A percentile compares a stretch with the other conserved stretches of the same genome.
phyloP scores from a whole-genome alignment of 768 basidiomycete genomes.

The Termitomyces sp. region DNA sequence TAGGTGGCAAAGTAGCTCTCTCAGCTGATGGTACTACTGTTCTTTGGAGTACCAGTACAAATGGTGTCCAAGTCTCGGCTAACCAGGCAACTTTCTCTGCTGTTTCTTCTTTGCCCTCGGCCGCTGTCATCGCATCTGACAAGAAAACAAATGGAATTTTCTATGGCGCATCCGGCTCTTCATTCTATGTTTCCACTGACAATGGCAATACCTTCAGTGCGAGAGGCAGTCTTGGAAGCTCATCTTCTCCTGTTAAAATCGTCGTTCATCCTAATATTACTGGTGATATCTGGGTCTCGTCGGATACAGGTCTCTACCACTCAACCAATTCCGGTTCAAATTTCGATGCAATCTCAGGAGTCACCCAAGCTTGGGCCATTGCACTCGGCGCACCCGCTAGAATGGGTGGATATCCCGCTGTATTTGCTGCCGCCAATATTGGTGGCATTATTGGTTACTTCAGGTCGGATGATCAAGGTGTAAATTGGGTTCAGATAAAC shows the following conservation, averaged over 20 bases:
- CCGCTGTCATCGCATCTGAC: slow-evolving; percentile 56
- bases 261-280: slow-evolving; percentile 47
- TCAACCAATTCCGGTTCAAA: slow-evolving; percentile 45
- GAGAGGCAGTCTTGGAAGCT: slow-evolving; percentile 38
- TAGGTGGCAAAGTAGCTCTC: slow-evolving; percentile 36
- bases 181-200: slow-evolving; percentile 58
- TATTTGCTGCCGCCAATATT: slow-evolving; percentile 51
- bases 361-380: slow-evolving; percentile 50
- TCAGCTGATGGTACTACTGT: slow-evolving; percentile 53
- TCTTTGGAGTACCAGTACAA: slow-evolving; percentile 46
- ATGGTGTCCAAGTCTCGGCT: slow-evolving; percentile 49
- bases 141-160: slow-evolving; percentile 51
- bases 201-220: slow-evolving; percentile 46
- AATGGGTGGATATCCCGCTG: slow-evolving; percentile 43
- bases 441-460: slow-evolving; percentile 47
- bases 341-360: slow-evolving; percentile 40
- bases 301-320: slow-evolving; percentile 52
- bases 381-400: slow-evolving; percentile 48
- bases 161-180: slow-evolving; percentile 50
- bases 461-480: slow-evolving; percentile 50
- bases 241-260: slow-evolving; percentile 44
- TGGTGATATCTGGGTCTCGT: slow-evolving; percentile 62
- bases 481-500: slow-evolving; percentile 55
- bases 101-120: slow-evolving; percentile 46
- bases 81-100: slow-evolving; percentile 40